Evolutionary conservation across 768 basidiomycete species (phyloP).

Genomic region (Tylopilus rubrobrunneus): DNA sequence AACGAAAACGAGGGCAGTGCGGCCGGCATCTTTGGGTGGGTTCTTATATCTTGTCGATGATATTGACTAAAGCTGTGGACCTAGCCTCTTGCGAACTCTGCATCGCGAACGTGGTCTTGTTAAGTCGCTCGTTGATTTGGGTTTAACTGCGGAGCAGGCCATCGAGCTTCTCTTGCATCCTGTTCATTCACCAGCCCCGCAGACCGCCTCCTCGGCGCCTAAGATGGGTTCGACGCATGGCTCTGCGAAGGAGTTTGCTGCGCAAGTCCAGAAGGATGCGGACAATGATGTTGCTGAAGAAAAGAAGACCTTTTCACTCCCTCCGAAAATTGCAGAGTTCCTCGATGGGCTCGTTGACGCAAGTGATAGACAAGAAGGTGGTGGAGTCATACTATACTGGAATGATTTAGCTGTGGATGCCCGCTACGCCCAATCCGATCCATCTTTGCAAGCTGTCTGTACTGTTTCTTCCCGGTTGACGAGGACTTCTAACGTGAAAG

Average conservation of each 20-base stretch:
- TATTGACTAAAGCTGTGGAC: constrained; percentile 1
- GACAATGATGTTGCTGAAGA: constrained; percentile 43
- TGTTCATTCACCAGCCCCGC: constrained; percentile 50
- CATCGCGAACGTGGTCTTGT: constrained; percentile 69
- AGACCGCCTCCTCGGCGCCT: constrained; percentile 17
- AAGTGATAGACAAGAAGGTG: constrained; percentile 80
- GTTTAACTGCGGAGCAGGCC: constrained; percentile 60
- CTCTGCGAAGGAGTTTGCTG: constrained; percentile 10
- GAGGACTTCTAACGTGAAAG: background rate
- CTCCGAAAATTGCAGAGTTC: constrained; percentile 24
- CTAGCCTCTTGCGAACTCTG: constrained; percentile 61
- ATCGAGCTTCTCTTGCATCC: constrained; percentile 71
- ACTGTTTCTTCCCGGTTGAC: background rate
- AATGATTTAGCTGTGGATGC: constrained; percentile 88
- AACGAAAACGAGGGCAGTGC: constrained; percentile 63
- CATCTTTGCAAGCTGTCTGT: constrained; percentile 50
- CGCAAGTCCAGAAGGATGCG: background rate
- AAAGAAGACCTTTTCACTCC: constrained; percentile 85
- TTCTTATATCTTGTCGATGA: background rate
- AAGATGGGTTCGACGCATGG: background rate
- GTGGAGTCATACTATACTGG: constrained; percentile 74
- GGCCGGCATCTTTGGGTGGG: constrained; percentile 47
- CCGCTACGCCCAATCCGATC: constrained; percentile 50
- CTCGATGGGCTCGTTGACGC: constrained; percentile 83
- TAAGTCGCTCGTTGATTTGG: constrained; percentile 53